These are phyloP conservation scores for Penicillium sp. DNA, from an alignment of 2,329 filamentous ascomycete species.

Conservation along the genomic window DNA sequence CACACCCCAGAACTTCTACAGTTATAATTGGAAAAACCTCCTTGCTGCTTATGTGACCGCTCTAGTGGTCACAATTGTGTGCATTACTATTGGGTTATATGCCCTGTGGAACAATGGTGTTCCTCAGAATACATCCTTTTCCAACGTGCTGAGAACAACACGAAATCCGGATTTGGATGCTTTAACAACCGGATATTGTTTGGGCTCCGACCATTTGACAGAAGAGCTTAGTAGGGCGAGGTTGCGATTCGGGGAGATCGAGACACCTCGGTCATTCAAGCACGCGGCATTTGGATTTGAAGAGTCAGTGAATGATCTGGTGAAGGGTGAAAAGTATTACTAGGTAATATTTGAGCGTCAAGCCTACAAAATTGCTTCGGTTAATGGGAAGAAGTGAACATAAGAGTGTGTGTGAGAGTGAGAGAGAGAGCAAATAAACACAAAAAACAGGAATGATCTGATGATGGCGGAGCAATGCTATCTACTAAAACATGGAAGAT, in stretches of 20 bases:
- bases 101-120: conserved; percentile 11
- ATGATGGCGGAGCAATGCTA: too few relatives aligned
- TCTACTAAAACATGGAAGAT: too few relatives aligned
- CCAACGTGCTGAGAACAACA: conserved; percentile 14
- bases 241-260: conserved; percentile 6
- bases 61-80: neutral
- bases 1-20: conserved; percentile 3
- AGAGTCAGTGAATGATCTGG: neutral
- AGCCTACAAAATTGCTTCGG: neutral
- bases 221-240: neutral
- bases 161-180: conserved; percentile 13
- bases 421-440: too few relatives aligned
- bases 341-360: neutral
- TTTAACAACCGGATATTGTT: conserved; percentile 9
- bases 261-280: conserved; percentile 2
- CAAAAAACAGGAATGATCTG: too few relatives aligned
- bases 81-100: conserved; percentile 4
- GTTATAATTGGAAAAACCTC: neutral
- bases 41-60: conserved; percentile 2
- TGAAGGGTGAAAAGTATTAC: conserved; percentile 2
- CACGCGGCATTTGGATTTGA: conserved; percentile 6
- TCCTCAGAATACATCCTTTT: conserved; percentile 10
- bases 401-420: too few relatives aligned
- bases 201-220: conserved; percentile 2
- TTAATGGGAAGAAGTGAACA: too few relatives aligned